A percentile compares a stretch with the other conserved stretches of the same genome.
These are phyloP conservation scores for Chlorella ohadii DNA, from an alignment of 139 green algal species.

Conservation along the genomic window DNA sequence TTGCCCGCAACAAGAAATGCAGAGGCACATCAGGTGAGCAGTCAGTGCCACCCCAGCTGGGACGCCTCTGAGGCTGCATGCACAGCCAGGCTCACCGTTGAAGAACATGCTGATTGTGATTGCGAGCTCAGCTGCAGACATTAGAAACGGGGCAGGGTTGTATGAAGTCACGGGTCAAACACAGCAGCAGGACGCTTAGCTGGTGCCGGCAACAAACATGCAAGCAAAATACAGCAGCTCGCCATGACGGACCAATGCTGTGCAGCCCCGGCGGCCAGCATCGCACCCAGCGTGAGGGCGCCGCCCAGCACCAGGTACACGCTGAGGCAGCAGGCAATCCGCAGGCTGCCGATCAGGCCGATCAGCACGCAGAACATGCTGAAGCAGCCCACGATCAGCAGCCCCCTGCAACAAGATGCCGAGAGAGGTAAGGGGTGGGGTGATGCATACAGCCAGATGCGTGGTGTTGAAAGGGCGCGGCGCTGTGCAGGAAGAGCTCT, in stretches of 20 bases:
- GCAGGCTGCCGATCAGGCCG: conserved; percentile 35
- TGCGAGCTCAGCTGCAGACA: conserved; percentile 36
- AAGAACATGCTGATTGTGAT: conserved; percentile 46
- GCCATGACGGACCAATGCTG: background rate
- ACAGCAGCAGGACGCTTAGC: no score
- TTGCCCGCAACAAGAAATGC: background rate
- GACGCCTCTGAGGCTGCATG: background rate
- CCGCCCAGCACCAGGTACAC: conserved; percentile 42
- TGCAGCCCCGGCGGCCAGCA: background rate
- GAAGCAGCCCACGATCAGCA: conserved; percentile 45
- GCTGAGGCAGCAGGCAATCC: conserved; percentile 30
- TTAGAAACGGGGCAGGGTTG: no score
- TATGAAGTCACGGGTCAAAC: no score
- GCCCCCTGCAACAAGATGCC: conserved; percentile 29
- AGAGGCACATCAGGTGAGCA: background rate
- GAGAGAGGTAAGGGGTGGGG: no score
- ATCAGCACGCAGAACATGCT: conserved; percentile 28
- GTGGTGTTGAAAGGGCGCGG: no score
- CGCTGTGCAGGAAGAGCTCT: background rate
- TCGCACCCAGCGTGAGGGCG: conserved; percentile 42
- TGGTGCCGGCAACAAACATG: no score
- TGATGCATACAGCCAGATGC: no score
- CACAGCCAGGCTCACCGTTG: conserved; percentile 17
- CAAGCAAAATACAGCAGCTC: no score
- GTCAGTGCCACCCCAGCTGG: no score